Base-by-base conservation (phyloP, 371 early-diverging fungal genomes). In the Mortierella sp. region DNA sequence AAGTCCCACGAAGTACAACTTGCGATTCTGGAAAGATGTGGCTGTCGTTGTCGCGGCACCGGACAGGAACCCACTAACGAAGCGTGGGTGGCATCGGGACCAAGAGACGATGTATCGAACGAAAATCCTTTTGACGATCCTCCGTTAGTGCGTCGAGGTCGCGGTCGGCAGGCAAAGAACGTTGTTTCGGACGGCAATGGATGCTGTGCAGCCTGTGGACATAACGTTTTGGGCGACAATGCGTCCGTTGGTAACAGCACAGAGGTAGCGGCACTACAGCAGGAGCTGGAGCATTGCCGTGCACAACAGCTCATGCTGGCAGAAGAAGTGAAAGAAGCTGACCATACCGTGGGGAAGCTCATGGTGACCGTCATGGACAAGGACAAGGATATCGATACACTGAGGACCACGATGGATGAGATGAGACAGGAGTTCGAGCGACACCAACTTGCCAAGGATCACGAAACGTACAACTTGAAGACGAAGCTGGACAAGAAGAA, bases 201-300 rank as follows among this genome's bases (percentile, higher is more conserved):
- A 27, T 16, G 7, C 28, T 3, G 43, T 14, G 12, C 52, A 24
- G 1, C 6, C 18, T 27, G 49, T 47, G 41, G 49, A 8, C 14
- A 14, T 3, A 5, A 19, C 45, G 45, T 16, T 43, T 43, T 16
- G 18, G 19, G n/a, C 27, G n/a, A 26, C 19, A 21, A 16, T 23
- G 19, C 14, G n/a, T 9, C n/a, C 45, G 14, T 8, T 39, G 39
- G 16, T 43, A 43, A 16, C 45, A 62, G 23, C n/a, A n/a, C 1
- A 45, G 54, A 13, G 38, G 24, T 14, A 6, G 53, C 28, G 53
- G n/a, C 45, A 19, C 45, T 39, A 3, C 50, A 10, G 4, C 60
- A 51, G 26, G 60, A 64, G 56, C 28, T 64, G 10, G 23, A 7
- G 23, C 45, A 61, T 1, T 39, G 61, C 1, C 54, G 63, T 23